These are phyloP conservation scores for Didymellaceae sp. DNA, from an alignment of 2,329 filamentous ascomycete species.

Conservation along the genomic window DNA sequence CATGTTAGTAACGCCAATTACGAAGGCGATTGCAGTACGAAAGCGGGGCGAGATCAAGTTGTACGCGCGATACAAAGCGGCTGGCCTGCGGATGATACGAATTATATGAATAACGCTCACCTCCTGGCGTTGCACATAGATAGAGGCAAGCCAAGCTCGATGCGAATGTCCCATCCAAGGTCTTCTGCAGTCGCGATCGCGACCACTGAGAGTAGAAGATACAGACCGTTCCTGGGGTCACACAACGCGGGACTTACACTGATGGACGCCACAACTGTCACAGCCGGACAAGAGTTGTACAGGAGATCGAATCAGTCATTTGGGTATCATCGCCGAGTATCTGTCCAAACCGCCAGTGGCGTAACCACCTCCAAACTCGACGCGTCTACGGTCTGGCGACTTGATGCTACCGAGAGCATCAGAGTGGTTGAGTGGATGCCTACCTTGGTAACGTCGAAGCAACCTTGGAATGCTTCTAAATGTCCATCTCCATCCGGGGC, in stretches of 20 bases:
- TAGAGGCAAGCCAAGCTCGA: conserved; percentile 4
- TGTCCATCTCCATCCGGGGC: no score
- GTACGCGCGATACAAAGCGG: no score
- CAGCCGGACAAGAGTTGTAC: background rate
- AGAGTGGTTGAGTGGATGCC: no score
- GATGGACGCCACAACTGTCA: background rate
- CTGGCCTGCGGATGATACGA: no score
- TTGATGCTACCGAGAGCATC: no score
- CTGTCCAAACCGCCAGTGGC: no score
- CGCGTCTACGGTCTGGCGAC: no score
- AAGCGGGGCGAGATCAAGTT: conserved; percentile 7
- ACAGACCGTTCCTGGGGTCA: background rate
- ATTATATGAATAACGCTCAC: background rate
- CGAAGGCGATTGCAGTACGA: conserved; percentile 2
- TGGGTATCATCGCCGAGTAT: background rate
- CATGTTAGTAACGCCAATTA: conserved; percentile 9
- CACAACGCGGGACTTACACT: background rate
- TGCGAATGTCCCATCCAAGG: background rate
- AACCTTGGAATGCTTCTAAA: no score
- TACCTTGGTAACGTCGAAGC: no score
- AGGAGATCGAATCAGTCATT: background rate
- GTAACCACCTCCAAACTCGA: background rate
- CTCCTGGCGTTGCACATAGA: background rate
- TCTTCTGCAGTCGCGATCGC: background rate
- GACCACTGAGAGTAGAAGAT: background rate